These are phyloP conservation scores for Tolypocladium tropicale DNA, from an alignment of 2,329 filamentous ascomycete genomes.

Conservation along the genomic window DNA sequence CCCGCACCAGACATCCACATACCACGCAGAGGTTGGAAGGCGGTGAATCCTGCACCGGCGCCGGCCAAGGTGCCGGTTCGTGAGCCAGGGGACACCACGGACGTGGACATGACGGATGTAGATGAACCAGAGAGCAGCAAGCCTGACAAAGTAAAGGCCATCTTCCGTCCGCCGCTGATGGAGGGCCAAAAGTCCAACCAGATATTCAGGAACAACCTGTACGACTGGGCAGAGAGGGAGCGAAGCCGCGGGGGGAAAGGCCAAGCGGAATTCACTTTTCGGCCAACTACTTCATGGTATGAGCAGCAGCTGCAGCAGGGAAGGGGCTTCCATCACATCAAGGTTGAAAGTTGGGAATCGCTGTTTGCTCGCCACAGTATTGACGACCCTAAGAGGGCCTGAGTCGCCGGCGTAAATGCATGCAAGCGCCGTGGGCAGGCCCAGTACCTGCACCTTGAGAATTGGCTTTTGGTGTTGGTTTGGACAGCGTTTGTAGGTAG, in stretches of 20 bases:
- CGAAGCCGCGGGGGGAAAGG: neutral
- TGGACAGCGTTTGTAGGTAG: neutral
- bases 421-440: neutral
- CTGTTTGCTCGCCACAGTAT: conserved; percentile 24
- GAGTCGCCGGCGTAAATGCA: too few species aligned
- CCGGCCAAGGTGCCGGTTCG: neutral
- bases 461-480: neutral
- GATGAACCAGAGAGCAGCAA: conserved; percentile 9
- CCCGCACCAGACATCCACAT: conserved; percentile 22
- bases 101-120: conserved; percentile 10
- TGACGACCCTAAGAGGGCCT: conserved; percentile 10
- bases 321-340: conserved; percentile 38
- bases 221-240: conserved; percentile 21
- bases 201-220: conserved; percentile 33
- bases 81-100: neutral
- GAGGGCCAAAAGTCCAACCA: conserved; percentile 8
- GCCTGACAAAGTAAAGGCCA: conserved; percentile 17
- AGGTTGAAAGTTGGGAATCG: conserved; percentile 31
- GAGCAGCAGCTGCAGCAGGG: conserved; percentile 32
- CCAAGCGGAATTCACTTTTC: conserved; percentile 26
- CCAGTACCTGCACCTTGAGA: too few species aligned
- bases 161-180: conserved; percentile 37
- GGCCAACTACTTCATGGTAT: conserved; percentile 43
- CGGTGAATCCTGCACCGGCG: conserved; percentile 12
- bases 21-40: conserved; percentile 24